Evolutionary conservation across 202 grass and related monocot species (phyloP).

Genomic region (Panicum virgatum): DNA sequence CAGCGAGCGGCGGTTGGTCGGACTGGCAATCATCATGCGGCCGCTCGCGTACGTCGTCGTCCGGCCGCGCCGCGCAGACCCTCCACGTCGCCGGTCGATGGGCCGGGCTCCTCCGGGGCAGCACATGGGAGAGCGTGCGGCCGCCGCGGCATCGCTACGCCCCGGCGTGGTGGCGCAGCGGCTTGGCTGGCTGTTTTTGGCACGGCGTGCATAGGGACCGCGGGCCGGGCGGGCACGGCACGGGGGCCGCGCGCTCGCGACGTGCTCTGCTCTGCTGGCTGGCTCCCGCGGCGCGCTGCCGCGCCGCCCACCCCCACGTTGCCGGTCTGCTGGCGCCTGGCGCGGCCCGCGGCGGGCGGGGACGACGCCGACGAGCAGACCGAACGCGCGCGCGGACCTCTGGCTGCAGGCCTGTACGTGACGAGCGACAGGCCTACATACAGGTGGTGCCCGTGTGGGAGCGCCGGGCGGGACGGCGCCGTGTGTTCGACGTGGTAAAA

Average conservation of each 20-base stretch:
- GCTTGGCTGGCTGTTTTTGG: neutral
- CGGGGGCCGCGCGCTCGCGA: neutral
- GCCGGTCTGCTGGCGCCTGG: neutral
- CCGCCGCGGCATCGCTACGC: too few relatives aligned
- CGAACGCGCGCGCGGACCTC: neutral
- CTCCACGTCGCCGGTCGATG: neutral
- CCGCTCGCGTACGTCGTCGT: neutral
- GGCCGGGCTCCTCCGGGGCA: neutral
- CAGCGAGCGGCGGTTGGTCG: conserved; percentile 22
- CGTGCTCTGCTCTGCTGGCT: neutral
- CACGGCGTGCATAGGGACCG: neutral
- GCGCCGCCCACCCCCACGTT: neutral
- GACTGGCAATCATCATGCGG: conserved; percentile 24
- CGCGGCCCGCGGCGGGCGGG: too few relatives aligned
- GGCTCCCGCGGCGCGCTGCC: conserved; percentile 1
- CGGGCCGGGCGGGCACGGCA: neutral
- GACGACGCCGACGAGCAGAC: neutral
- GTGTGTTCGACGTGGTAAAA: neutral
- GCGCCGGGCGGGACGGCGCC: neutral
- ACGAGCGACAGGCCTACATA: neutral
- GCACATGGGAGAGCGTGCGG: neutral
- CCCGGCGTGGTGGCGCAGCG: neutral
- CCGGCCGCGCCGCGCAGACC: neutral
- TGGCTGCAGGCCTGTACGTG: neutral
- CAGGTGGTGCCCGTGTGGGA: neutral